A percentile compares a stretch with the other conserved stretches of the same genome.
These are phyloP conservation scores for Pseudophaeomoniella oleicola DNA, from an alignment of 2,329 filamentous ascomycete genomes.

Conservation along the genomic window DNA sequence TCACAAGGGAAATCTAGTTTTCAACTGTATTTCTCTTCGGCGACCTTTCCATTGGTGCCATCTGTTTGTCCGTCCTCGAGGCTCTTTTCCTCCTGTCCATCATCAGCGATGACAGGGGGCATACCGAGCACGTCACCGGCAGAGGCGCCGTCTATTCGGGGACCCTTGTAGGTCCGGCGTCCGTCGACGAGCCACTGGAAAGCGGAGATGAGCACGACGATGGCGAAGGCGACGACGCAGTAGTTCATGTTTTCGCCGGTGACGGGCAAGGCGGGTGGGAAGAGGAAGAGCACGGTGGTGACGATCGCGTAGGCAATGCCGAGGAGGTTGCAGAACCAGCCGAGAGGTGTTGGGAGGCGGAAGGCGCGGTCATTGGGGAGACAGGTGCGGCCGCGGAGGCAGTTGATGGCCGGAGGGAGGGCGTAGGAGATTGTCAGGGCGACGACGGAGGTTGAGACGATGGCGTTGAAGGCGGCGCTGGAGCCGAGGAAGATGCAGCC, in stretches of 20 bases:
- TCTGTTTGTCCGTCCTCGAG: no score
- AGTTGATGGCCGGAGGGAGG: constrained; percentile 58
- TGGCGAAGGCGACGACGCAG: constrained; percentile 38
- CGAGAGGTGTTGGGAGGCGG: constrained; percentile 37
- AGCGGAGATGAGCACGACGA: constrained; percentile 41
- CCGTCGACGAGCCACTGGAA: constrained; percentile 48
- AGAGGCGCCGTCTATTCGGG: constrained; percentile 27
- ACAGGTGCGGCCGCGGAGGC: constrained; percentile 49
- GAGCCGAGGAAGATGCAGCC: constrained; percentile 58
- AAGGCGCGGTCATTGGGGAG: constrained; percentile 46
- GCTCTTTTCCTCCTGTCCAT: neutral
- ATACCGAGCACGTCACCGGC: constrained; percentile 12
- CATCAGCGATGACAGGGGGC: neutral
- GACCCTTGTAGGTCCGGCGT: constrained; percentile 44
- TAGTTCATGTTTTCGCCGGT: constrained; percentile 54
- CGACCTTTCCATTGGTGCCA: no score
- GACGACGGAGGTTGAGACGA: constrained; percentile 57
- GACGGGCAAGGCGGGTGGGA: constrained; percentile 53
- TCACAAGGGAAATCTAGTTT: no score
- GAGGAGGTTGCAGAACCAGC: constrained; percentile 43
- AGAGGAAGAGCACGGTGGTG: constrained; percentile 63
- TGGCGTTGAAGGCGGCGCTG: constrained; percentile 53
- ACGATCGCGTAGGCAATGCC: constrained; percentile 52
- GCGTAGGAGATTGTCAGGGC: constrained; percentile 59
- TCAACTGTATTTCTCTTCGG: no score